Evolutionary conservation across 495 filamentous ascomycete species (phyloP), one percentile per base, ranked within the genome.

Genomic region (Penicillium arizonense): DNA sequence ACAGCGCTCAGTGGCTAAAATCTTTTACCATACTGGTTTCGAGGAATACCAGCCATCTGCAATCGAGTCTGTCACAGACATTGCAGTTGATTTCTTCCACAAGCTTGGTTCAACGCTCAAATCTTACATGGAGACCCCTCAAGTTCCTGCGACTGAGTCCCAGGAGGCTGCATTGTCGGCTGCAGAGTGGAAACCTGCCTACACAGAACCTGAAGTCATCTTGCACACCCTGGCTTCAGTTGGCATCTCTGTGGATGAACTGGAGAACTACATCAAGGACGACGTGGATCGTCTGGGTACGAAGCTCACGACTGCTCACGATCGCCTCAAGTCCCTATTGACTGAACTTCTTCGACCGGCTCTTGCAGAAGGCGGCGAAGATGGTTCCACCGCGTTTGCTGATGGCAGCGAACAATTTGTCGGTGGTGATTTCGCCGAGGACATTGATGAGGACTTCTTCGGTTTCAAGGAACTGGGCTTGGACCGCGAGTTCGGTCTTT

Each of bases 351-450:
- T 97, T 30, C 90, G 94, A 14, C 94, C 94, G 40, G 94, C 92
- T 44, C 84, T 97, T 20, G 79, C 77, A 43, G 88, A 93, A 62
- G 84, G 75, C 32, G 86, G 87, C 42, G 84, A 86, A 28, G 95
- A 97, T 64, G 94, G 95, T 16, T 89, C 86, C 5, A 87, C 85
- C 52, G 88, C 91, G 1, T 99, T 99, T 73, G 86, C 91, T 52
- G 94, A 99, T 62, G 93, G 92, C 52, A 96, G 91, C 61, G 94
- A 99, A 57, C 93, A 97, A 68, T 99, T 99, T 60, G 83, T 97
- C 45, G 89, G 88, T 34, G 94, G 94, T 44, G 93, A 97, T 64
- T 99, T 97, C 66, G 94, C 94, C 2, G 94, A 96, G 71, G 94
- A 97, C 59, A 87, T 97, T 28, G 92, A 90, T 52, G 94, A 97